Base-by-base conservation (phyloP, 148 eudicot genomes). In the Silene conica region DNA sequence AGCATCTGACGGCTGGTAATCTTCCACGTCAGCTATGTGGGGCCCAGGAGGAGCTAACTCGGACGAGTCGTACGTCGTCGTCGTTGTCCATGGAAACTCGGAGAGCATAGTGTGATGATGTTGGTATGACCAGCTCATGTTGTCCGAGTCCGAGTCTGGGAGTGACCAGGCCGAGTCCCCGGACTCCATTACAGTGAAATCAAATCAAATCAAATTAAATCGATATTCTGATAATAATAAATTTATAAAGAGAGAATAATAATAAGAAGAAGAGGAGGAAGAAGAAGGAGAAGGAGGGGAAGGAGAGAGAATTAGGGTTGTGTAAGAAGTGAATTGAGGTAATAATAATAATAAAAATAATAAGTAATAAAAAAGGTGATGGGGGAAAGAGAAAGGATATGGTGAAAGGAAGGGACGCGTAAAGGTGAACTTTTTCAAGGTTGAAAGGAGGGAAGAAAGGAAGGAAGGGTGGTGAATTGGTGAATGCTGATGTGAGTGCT, bases 81-180 rank as follows among this genome's bases (percentile, higher is more conserved):
- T 70, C 89, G 69, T 20, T 0, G 73, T 71, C 90, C 90, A 87
- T 0, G 81, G 84, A 76, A 86, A 84, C 57, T 89, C 89, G 63
- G 81, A 38, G 22, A 89, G 77, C 9, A 83, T 64, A 45, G 10
- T 11, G 14, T 68, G 62, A 3, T 68, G 62, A 3, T 68, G 62
- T 25, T 68, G 18, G 23, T 65, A 18, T 2, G 66, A 15, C 82
- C 74, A 63, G 75, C 63, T 55, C 68, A 21, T 75, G 66, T 54
- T 19, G 69, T 77, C 71, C 15, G 81, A 62, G 52, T 71, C 85
- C 2, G 86, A 67, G 64, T 71, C 73, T 10, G 63, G 70, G 63
- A 76, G 68, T 11, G 83, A 38, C 85, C 86, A 87, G 64, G 69
- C 69, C 59, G 83, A 60, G 65, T 73, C 78, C 52, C 52, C 19